Conservation (phyloP, 2,329 filamentous ascomycete species). For the Knufia fluminis region DNA sequence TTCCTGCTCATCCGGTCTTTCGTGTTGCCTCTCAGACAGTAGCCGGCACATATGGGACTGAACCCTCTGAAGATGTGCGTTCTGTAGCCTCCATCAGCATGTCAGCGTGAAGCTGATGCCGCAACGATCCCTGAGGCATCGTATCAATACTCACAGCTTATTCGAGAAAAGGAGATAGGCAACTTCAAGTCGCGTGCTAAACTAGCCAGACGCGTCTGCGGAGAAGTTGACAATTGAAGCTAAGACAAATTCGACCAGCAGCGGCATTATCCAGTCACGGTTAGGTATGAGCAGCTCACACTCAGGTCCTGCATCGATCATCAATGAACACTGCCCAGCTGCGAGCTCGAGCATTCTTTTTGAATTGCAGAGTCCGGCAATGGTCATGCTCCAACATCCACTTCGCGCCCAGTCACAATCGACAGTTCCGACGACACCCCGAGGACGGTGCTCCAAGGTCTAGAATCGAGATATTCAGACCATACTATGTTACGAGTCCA, state of each 20-base stretch:
- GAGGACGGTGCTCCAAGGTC: background rate
- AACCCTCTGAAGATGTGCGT: too few species aligned
- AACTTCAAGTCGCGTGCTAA: background rate
- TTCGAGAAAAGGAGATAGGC: too few species aligned
- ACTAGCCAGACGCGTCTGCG: background rate
- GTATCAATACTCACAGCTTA: too few species aligned
- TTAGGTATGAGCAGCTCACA: too few species aligned
- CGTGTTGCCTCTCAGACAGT: too few species aligned
- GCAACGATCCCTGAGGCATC: too few species aligned
- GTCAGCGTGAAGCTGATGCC: too few species aligned
- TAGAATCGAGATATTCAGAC: slow-evolving; percentile 31
- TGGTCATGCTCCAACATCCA: background rate
- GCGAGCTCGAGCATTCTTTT: slow-evolving; percentile 9
- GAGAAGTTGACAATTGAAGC: background rate
- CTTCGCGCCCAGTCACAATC: slow-evolving; percentile 24
- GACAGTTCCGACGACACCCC: background rate
- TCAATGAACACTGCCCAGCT: slow-evolving; percentile 4
- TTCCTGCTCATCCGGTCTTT: too few species aligned
- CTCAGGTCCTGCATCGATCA: background rate
- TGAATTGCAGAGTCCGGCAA: background rate
- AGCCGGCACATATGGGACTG: too few species aligned
- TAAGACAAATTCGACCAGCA: background rate
- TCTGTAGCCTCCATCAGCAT: too few species aligned
- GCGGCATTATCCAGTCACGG: background rate
- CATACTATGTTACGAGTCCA: slow-evolving; percentile 89